Conservation (phyloP, 2,329 filamentous ascomycete species). For the Chaetomiaceae sp. region DNA sequence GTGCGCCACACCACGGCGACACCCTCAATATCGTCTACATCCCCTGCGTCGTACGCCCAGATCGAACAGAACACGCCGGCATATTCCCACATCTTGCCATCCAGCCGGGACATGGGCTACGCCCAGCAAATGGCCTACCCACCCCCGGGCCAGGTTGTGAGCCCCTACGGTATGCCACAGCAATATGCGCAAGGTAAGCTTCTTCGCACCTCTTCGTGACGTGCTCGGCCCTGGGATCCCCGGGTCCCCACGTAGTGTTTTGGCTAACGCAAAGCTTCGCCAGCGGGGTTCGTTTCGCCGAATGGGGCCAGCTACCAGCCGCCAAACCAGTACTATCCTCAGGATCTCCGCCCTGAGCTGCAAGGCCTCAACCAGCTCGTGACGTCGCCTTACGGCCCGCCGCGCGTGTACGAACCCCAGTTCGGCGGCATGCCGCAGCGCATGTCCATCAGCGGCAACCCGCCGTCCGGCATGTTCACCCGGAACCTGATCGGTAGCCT, state of each 20-base stretch:
- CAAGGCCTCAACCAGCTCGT: slow-evolving; percentile 18
- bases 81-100: slow-evolving; percentile 33
- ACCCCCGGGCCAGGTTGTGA: slow-evolving; percentile 17
- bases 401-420: slow-evolving; percentile 20
- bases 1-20: slow-evolving; percentile 57
- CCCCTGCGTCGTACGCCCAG: slow-evolving; percentile 68
- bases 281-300: slow-evolving; percentile 20
- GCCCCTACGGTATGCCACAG: slow-evolving; percentile 25
- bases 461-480: slow-evolving; percentile 80
- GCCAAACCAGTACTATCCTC: slow-evolving; percentile 20
- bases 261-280: neutral
- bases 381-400: slow-evolving; percentile 17
- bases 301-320: slow-evolving; percentile 19
- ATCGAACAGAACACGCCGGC: slow-evolving; percentile 33
- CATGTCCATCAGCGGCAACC: slow-evolving; percentile 36
- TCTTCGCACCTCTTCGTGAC: neutral
- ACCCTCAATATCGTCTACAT: slow-evolving; percentile 76
- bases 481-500: slow-evolving; percentile 90
- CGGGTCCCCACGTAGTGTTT: neutral
- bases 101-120: slow-evolving; percentile 33
- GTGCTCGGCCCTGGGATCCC: neutral
- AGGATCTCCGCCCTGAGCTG: slow-evolving; percentile 11
- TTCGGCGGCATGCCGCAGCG: slow-evolving; percentile 23
- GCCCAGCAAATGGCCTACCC: slow-evolving; percentile 23
- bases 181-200: slow-evolving; percentile 21